A percentile compares a stretch with the other conserved stretches of the same genome.
Evolutionary conservation across 495 filamentous ascomycete genomes (phyloP).

Genomic region (Neurospora hispaniola): DNA sequence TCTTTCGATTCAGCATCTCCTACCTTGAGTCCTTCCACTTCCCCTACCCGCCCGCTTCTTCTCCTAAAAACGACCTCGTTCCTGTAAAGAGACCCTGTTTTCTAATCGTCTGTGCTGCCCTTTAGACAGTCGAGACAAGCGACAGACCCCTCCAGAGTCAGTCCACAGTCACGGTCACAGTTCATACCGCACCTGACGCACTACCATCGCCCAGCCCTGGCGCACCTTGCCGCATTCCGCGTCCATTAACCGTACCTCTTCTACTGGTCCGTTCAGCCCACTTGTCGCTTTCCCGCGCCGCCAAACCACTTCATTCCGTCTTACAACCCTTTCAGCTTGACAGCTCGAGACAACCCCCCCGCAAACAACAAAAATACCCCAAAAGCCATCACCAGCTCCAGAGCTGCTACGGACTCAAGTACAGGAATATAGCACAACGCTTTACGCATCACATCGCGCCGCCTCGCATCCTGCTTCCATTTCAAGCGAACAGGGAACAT

Average conservation of each 20-base stretch:
- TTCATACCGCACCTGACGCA: background rate
- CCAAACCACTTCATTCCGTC: slow-evolving; percentile 18
- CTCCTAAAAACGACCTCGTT: background rate
- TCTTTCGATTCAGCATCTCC: background rate
- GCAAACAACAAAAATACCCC: slow-evolving; percentile 5
- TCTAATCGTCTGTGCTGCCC: background rate
- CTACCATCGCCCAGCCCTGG: background rate
- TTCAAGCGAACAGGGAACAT: background rate
- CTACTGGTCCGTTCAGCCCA: background rate
- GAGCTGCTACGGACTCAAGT: background rate
- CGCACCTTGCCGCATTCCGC: background rate
- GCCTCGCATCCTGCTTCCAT: background rate
- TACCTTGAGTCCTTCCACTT: background rate
- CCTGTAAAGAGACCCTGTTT: background rate
- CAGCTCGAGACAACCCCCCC: slow-evolving; percentile 6
- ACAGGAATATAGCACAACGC: background rate
- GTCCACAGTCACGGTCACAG: background rate
- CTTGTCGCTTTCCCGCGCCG: slow-evolving; percentile 7
- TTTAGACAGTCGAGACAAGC: background rate
- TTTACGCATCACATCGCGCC: background rate
- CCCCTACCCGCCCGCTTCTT: background rate
- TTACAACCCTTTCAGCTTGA: slow-evolving; percentile 10
- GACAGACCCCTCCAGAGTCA: background rate
- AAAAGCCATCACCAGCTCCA: background rate
- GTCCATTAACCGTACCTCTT: background rate